A percentile compares a stretch with the other conserved stretches of the same genome.
Conservation (phyloP, 1,284 basidiomycete species). For the Uromyces viciae-fabae region DNA sequence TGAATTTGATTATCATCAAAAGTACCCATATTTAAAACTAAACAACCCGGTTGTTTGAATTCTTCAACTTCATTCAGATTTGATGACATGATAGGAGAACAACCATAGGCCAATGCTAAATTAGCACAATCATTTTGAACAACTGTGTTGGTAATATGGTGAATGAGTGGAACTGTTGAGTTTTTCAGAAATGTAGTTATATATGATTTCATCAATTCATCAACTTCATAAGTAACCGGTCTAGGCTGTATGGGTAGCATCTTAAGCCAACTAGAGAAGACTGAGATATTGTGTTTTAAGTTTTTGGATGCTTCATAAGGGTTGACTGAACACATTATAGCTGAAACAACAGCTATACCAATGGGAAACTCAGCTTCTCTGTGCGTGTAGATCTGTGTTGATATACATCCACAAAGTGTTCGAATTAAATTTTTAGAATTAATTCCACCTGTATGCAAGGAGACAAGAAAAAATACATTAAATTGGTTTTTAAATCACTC, state of each 20-base stretch:
- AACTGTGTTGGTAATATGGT: conserved; percentile 75
- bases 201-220: not conserved
- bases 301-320: conserved; percentile 63
- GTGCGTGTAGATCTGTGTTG: not conserved
- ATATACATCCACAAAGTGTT: conserved; percentile 29
- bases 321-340: conserved; percentile 69
- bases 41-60: conserved; percentile 52
- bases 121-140: conserved; percentile 88
- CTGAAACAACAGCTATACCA: conserved; percentile 86
- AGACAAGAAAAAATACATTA: not conserved
- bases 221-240: not conserved
- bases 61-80: conserved; percentile 26
- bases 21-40: conserved; percentile 89
- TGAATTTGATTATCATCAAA: conserved; percentile 62
- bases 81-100: conserved; percentile 79
- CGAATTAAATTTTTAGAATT: conserved; percentile 30
- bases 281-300: conserved; percentile 54
- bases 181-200: conserved; percentile 56
- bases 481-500: not conserved
- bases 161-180: conserved; percentile 63
- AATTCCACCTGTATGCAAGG: conserved; percentile 22
- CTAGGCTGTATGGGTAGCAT: not conserved
- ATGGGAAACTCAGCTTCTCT: conserved; percentile 34
- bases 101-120: conserved; percentile 79
- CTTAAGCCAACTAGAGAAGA: conserved; percentile 52